Conservation (phyloP, 2,329 filamentous ascomycete species). For the Fusarium metavorans region DNA sequence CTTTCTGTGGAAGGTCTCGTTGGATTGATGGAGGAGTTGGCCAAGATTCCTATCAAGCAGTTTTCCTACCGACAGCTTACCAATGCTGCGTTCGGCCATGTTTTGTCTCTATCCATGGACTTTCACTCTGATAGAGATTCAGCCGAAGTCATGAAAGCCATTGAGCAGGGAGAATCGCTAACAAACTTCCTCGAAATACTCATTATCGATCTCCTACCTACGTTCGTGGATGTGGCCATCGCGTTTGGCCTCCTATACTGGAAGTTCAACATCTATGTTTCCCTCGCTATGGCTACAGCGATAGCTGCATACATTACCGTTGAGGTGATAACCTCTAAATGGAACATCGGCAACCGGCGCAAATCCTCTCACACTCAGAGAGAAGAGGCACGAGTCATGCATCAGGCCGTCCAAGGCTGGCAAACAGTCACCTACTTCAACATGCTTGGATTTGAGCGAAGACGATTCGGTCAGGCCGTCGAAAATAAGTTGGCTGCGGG, state of each 20-base stretch:
- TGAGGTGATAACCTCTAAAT: slow-evolving; percentile 50
- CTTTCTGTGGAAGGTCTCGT: slow-evolving; percentile 18
- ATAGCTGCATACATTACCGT: slow-evolving; percentile 31
- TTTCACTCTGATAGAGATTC: slow-evolving; percentile 76
- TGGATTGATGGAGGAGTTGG: slow-evolving; percentile 37
- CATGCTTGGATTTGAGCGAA: slow-evolving; percentile 47
- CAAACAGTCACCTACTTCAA: slow-evolving; percentile 64
- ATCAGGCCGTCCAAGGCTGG: slow-evolving; percentile 71
- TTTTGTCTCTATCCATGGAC: slow-evolving; percentile 77
- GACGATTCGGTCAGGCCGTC: slow-evolving; percentile 44
- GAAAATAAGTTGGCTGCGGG: slow-evolving; percentile 41
- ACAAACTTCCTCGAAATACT: slow-evolving; percentile 70
- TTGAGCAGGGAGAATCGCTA: slow-evolving; percentile 72
- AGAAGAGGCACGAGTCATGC: slow-evolving; percentile 64
- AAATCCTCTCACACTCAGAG: slow-evolving; percentile 55
- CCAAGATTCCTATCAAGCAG: slow-evolving; percentile 51
- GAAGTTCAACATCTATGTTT: slow-evolving; percentile 72
- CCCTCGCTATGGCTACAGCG: slow-evolving; percentile 50
- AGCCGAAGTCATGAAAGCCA: slow-evolving; percentile 72
- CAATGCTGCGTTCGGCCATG: slow-evolving; percentile 72
- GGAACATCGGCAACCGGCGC: slow-evolving; percentile 55
- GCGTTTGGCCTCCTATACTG: slow-evolving; percentile 71
- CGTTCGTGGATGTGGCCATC: slow-evolving; percentile 70
- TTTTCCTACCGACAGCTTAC: slow-evolving; percentile 66
- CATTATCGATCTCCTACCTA: slow-evolving; percentile 71